These are phyloP conservation scores for Scleromitrula shiraiana DNA, from an alignment of 2,329 filamentous ascomycete species.

Conservation along the genomic window DNA sequence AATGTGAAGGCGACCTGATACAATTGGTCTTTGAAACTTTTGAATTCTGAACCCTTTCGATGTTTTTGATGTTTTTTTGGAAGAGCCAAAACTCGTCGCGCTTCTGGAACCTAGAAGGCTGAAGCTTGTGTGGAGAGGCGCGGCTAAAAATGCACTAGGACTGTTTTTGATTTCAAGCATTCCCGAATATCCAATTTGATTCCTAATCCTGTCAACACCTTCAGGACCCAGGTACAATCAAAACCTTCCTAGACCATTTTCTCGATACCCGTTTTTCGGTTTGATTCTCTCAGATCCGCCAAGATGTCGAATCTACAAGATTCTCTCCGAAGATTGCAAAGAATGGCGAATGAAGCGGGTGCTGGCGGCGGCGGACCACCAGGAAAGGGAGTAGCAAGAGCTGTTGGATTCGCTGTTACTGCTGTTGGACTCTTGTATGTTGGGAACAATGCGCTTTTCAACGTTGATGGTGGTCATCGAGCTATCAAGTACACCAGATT, in stretches of 20 bases:
- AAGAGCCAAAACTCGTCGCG: background rate
- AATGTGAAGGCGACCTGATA: background rate
- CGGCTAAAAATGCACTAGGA: conserved; percentile 9
- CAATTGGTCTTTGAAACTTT: background rate
- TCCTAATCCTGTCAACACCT: background rate
- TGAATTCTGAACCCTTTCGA: background rate
- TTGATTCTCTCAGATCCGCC: conserved; percentile 4
- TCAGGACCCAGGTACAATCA: conserved; percentile 3
- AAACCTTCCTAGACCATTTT: background rate
- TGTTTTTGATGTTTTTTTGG: background rate
- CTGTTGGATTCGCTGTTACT: conserved; percentile 44
- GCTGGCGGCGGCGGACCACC: conserved; percentile 33
- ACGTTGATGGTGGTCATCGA: conserved; percentile 95
- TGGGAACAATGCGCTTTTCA: conserved; percentile 55
- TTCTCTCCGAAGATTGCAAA: conserved; percentile 53
- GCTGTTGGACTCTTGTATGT: conserved; percentile 46
- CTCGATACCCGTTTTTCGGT: no score
- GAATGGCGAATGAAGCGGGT: conserved; percentile 51
- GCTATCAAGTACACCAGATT: conserved; percentile 97
- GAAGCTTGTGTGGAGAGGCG: conserved; percentile 9
- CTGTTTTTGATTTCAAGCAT: conserved; percentile 8
- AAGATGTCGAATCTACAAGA: conserved; percentile 50
- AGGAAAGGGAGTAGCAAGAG: conserved; percentile 45
- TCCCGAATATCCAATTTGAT: background rate
- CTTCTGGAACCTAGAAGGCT: background rate